A percentile compares a stretch with the other conserved stretches of the same genome.
These are phyloP conservation scores for Aphanomyces stellatus DNA, from an alignment of 352 stramenopile genomes.

Conservation along the genomic window DNA sequence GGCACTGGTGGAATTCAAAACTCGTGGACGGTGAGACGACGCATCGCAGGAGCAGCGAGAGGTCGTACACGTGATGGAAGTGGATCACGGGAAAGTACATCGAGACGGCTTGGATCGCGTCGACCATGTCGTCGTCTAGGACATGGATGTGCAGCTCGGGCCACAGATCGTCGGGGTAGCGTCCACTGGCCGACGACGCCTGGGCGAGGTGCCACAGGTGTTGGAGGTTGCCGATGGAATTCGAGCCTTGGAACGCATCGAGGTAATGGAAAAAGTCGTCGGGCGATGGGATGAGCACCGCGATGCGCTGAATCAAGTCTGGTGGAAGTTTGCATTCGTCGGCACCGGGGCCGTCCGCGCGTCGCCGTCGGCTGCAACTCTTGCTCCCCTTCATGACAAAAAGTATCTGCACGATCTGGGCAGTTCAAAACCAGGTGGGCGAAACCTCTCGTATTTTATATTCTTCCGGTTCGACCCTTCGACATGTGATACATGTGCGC, in stretches of 20 bases:
- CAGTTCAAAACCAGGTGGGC: too few species aligned
- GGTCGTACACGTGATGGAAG: background rate
- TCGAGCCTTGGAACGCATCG: background rate
- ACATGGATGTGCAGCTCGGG: background rate
- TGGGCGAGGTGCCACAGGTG: background rate
- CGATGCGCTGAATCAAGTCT: constrained; percentile 1
- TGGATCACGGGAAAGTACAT: background rate
- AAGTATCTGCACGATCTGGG: too few species aligned
- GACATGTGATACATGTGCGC: too few species aligned
- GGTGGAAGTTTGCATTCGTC: background rate
- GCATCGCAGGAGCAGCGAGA: background rate
- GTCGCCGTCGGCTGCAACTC: background rate
- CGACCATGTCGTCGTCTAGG: background rate
- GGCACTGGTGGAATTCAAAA: background rate
- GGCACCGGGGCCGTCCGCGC: background rate
- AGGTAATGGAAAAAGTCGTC: background rate
- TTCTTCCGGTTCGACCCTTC: too few species aligned
- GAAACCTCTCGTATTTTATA: too few species aligned
- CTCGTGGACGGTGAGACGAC: background rate
- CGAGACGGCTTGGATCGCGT: background rate
- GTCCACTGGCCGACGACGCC: background rate
- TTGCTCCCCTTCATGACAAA: too few species aligned
- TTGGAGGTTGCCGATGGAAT: background rate
- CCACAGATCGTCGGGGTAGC: constrained; percentile 1
- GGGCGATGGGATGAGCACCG: background rate